Base-by-base conservation (phyloP, 148 eudicot species). In the Rhododendron griersonianum region DNA sequence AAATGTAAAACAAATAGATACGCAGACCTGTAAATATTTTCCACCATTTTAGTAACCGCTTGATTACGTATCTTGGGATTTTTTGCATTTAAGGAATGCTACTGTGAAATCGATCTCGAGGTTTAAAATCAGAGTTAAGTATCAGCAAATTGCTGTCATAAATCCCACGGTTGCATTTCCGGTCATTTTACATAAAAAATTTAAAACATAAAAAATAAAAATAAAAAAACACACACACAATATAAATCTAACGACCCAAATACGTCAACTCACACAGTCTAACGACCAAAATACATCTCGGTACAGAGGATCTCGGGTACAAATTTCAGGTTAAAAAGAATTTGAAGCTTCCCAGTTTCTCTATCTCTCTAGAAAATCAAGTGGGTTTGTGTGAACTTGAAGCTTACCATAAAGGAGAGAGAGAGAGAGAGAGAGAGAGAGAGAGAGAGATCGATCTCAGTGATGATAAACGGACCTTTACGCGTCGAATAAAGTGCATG, bases 321-420 rank as follows among this genome's bases (percentile, higher is more conserved):
- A 30, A 71, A 71, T 71, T 30, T 71, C 76, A 71, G 76, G 76
- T 71, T 0, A 71, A 33, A 71, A 14, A 13, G 7, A 71, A 30
- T 71, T 13, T 71, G 76, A 71, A 33, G 53, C 51, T 47, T 47
- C 19, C 50, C 10, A 1, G 16, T 14, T 55, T 55, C 7, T 50
- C 16, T 47, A 8, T 47, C 84, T 82, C 74, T 25, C 33, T 0
- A 67, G 9, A 39, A 82, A 21, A 37, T 82, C 50, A 8, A 82
- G 74, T 39, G 63, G 37, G 63, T 11, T 28, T 18, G 25, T 45
- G 78, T 67, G 79, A 83, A 83, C 28, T 83, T 83, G 59, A 69
- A 84, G 45, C 47, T 84, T n/a, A 50, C 79, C 84, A 82, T 14
- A 82, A 82, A 82, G 74, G 35, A 25, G 35, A 67, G 28, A 41